Evolutionary conservation across 1,139 yeast genomes (phyloP), one percentile per base, ranked within the genome.

Genomic region (Blastobotrys aristatus): DNA sequence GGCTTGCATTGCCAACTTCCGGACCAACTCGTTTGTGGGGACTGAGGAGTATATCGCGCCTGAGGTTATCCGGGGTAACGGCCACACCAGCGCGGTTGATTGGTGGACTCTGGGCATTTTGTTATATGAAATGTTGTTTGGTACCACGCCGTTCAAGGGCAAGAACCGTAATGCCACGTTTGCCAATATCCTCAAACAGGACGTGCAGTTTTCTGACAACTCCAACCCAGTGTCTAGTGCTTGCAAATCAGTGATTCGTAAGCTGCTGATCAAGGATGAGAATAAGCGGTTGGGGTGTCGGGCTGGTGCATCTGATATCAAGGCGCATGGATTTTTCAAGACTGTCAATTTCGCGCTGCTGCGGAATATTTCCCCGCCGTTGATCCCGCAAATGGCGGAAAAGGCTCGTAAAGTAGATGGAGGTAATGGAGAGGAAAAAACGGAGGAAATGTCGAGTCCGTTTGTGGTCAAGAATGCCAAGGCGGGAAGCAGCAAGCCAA

Each of bases 31-130:
- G 1, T 92, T 92, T 73, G 98, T 92, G 26, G 98, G 98, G 1
- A 92, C 98, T 0, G 98, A 92, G 61, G 98, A 92, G 64, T 92
- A 92, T 63, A 89, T 92, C 59, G 98, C 98, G 0, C 98, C 98
- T 0, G 98, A 92, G 63, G 98, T 92, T 8, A 92, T 92, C 50
- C 74, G 95, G 60, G 97, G 98, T 2, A 87, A 90, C 56, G 98
- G 98, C 1, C 98, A 92, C 62, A 92, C 97, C 0, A 84, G 92
- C 21, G 96, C 97, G 0, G 98, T 92, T 16, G 98, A 92, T 66
- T 92, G 98, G 98, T 92, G 98, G 98, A 92, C 98, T 0, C 71
- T 92, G 53, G 98, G 98, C 1, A 89, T 92, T 32, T 75, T 92
- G 58, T 73, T 89, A 22, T 92, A 80, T 64, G 98, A 92, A 63